A percentile compares a stretch with the other conserved stretches of the same genome.
Evolutionary conservation across 441 rosid genomes (phyloP).

Genomic region (Macaranga tanarius): DNA sequence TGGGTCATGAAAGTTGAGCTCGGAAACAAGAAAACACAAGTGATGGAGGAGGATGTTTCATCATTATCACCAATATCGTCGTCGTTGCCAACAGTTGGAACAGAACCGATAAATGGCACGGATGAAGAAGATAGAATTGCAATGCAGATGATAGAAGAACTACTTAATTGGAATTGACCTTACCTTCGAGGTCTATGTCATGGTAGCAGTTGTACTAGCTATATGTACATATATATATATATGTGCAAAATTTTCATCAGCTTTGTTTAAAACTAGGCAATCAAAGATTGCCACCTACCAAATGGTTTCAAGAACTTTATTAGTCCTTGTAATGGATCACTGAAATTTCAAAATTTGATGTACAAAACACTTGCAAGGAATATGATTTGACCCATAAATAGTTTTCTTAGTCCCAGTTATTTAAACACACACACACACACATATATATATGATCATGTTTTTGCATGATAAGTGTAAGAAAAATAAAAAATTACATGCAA

Average conservation of each 20-base stretch:
- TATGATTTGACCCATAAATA: neutral
- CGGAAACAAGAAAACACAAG: constrained; percentile 29
- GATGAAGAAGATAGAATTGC: constrained; percentile 60
- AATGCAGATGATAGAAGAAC: constrained; percentile 80
- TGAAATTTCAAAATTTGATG: neutral
- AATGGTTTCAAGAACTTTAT: neutral
- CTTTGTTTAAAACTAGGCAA: neutral
- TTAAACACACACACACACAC: too few species aligned
- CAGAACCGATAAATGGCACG: constrained; percentile 18
- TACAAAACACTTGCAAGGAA: neutral
- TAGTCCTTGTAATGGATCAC: constrained; percentile 5
- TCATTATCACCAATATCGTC: constrained; percentile 6
- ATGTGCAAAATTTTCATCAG: neutral
- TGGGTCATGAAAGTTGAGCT: constrained; percentile 82
- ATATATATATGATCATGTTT: too few species aligned
- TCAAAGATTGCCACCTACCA: neutral
- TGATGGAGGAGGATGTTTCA: constrained; percentile 25
- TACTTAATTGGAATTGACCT: constrained; percentile 59
- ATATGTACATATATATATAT: neutral
- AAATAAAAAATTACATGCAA: neutral
- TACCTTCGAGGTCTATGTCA: neutral
- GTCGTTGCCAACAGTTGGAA: constrained; percentile 11
- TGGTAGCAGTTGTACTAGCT: neutral
- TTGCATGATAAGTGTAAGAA: neutral
- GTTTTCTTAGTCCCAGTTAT: too few species aligned